A percentile compares a stretch with the other conserved stretches of the same genome.
Evolutionary conservation across 192 early-diverging fungal genomes (phyloP).

Genomic region (Coemansia reversa): DNA sequence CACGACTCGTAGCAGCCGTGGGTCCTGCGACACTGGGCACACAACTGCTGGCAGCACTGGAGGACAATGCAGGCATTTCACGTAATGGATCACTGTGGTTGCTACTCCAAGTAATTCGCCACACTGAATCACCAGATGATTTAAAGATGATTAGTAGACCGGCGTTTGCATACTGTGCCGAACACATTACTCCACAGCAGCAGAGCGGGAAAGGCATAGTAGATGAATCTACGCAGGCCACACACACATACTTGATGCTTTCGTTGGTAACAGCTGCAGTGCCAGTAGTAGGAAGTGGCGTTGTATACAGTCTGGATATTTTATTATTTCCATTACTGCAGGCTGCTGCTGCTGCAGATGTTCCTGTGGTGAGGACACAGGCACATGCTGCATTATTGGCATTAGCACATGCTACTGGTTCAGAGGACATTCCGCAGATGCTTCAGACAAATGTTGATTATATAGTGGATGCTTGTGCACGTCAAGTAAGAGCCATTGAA

Average conservation of each 20-base stretch:
- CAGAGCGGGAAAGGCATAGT: neutral
- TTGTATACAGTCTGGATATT: slow-evolving; percentile 36
- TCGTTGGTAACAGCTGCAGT: slow-evolving; percentile 19
- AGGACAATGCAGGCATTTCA: neutral
- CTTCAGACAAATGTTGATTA: slow-evolving; percentile 41
- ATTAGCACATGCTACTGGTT: slow-evolving; percentile 17
- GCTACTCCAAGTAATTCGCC: slow-evolving; percentile 10
- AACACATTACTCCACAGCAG: slow-evolving; percentile 8
- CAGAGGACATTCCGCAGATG: slow-evolving; percentile 18
- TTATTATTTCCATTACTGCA: slow-evolving; percentile 46
- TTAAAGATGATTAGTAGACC: slow-evolving; percentile 10
- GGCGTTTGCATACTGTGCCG: slow-evolving; percentile 30
- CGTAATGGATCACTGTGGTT: slow-evolving; percentile 30
- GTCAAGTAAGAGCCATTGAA: slow-evolving; percentile 32
- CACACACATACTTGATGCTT: slow-evolving; percentile 25
- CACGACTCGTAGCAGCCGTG: slow-evolving; percentile 2
- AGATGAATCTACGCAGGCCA: neutral
- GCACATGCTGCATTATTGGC: slow-evolving; percentile 16
- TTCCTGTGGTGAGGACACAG: slow-evolving; percentile 24
- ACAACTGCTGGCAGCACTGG: slow-evolving; percentile 21
- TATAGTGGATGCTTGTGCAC: slow-evolving; percentile 46
- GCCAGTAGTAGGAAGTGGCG: slow-evolving; percentile 19
- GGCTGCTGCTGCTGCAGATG: slow-evolving; percentile 1
- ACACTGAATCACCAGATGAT: neutral
- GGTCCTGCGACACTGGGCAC: slow-evolving; percentile 10